Base-by-base conservation (phyloP, 2,329 filamentous ascomycete genomes). In the Domatiomyces globalis region DNA sequence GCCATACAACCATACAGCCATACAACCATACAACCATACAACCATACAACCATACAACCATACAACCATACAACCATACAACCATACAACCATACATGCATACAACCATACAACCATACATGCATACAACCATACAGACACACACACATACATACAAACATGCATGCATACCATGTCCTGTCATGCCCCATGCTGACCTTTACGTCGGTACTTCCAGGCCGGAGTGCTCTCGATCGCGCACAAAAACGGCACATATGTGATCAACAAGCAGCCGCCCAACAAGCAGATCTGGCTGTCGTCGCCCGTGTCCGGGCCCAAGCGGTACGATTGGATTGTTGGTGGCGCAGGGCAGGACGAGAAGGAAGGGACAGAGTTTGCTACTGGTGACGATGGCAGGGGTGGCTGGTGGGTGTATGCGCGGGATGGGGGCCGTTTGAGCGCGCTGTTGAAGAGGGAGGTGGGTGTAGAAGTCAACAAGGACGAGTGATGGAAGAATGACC, bases 201-300 rank as follows among this genome's bases (percentile, higher is more conserved):
- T 10, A 15, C 9, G 47, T 36, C 42, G 46, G 8, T 12, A 19
- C 29, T 20, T 45, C 17, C 61, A 95, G 89, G 79, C 87, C 50
- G 90, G 92, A 51, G 88, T 96, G 51, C 76, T 96, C 60, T 88
- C 82, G 56, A 74, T 96, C 62, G 75, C 72, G 5, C 79, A 86
- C 60, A 79, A 80, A 1, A 72, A 54, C 42, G 88, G 89, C 56
- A 90, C 80, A 27, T 98, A 94, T 65, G 86, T 98, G 54, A 78
- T 98, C 71, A 98, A 98, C 78, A 98, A 98, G 70, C 92, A 98
- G 68, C 92, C 92, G 0, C 88, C 90, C 18, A 96, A 95, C 75
- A 92, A 88, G 74, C 92, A 83, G 66, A 95, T 98, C 64, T 98
- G 92, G 92, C 80, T 96, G 45, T 92, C 87, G 39, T 94, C 87